Conservation (phyloP, 2,329 filamentous ascomycete genomes). For the Zasmidium cellare region DNA sequence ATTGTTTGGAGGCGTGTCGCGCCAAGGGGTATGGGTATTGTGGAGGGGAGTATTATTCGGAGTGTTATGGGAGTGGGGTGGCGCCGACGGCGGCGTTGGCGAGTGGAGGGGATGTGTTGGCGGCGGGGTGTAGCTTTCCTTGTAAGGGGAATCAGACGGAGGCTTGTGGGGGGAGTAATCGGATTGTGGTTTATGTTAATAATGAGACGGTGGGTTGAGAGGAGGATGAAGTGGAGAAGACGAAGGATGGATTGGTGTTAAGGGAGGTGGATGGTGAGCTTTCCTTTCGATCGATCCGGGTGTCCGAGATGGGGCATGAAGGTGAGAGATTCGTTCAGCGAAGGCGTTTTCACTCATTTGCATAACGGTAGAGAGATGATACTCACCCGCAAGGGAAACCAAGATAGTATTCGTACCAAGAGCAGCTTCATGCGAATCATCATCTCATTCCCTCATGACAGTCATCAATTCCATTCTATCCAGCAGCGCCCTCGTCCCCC, state of each 20-base stretch:
- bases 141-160: conserved; percentile 34
- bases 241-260: neutral
- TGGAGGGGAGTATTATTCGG: conserved; percentile 30
- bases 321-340: no score
- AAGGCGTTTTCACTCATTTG: no score
- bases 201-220: neutral
- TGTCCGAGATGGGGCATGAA: no score
- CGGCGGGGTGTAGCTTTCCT: conserved; percentile 29
- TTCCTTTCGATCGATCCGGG: no score
- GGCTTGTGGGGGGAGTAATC: conserved; percentile 30
- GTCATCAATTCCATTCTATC: neutral
- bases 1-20: conserved; percentile 30
- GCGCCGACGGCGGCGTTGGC: conserved; percentile 18
- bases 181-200: conserved; percentile 26
- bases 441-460: neutral
- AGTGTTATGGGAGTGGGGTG: conserved; percentile 26
- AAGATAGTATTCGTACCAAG: no score
- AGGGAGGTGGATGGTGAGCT: no score
- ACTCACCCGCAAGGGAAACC: no score
- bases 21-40: conserved; percentile 25
- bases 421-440: neutral
- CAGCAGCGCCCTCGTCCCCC: neutral
- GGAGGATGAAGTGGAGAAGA: neutral
- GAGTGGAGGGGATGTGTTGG: conserved; percentile 21
- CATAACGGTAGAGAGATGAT: no score